Percentiles rank a stretch among this genome's conserved stretches.
Conservation (phyloP, 2,329 filamentous ascomycete species). For the Bertia moriformis region DNA sequence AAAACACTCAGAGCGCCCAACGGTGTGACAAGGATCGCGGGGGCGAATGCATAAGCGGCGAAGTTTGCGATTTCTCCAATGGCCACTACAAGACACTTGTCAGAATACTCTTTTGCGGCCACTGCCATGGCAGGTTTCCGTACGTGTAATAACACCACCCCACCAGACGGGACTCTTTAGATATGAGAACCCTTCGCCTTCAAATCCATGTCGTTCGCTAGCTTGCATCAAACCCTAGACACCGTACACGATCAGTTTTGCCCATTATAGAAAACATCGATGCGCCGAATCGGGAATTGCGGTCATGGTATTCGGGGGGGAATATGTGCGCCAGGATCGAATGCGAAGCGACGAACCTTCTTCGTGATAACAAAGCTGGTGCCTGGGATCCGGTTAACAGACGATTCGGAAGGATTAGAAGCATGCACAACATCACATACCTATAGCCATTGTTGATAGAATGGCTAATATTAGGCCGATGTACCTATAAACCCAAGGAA, state of each 20-base stretch:
- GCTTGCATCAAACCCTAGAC: slow-evolving; percentile 73
- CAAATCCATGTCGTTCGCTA: slow-evolving; percentile 82
- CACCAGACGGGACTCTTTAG: slow-evolving; percentile 93
- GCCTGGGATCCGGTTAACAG: slow-evolving; percentile 31
- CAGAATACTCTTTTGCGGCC: slow-evolving; percentile 3
- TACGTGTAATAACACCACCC: slow-evolving; percentile 81
- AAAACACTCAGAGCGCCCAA: slow-evolving; percentile 85
- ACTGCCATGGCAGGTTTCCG: slow-evolving; percentile 16
- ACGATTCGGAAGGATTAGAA: slow-evolving; percentile 2
- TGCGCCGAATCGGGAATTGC: slow-evolving; percentile 1
- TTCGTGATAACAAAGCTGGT: slow-evolving; percentile 98
- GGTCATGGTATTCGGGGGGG: slow-evolving; percentile 2
- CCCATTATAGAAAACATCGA: slow-evolving; percentile 4
- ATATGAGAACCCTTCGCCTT: slow-evolving; percentile 91
- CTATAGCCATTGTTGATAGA: slow-evolving; percentile 61
- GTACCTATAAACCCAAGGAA: slow-evolving; percentile 36
- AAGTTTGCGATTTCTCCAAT: slow-evolving; percentile 94
- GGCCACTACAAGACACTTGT: slow-evolving; percentile 47
- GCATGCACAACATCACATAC: slow-evolving; percentile 31
- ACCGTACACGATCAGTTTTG: slow-evolving; percentile 7
- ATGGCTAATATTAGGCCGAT: slow-evolving; percentile 65
- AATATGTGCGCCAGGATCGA: slow-evolving; percentile 4
- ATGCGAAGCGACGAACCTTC: slow-evolving; percentile 45
- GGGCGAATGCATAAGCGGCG: slow-evolving; percentile 92
- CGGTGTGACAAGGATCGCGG: slow-evolving; percentile 94